phyloP scores from a whole-genome alignment of 176 grass and related monocot species.

The Bonia amplexicaulis region DNA sequence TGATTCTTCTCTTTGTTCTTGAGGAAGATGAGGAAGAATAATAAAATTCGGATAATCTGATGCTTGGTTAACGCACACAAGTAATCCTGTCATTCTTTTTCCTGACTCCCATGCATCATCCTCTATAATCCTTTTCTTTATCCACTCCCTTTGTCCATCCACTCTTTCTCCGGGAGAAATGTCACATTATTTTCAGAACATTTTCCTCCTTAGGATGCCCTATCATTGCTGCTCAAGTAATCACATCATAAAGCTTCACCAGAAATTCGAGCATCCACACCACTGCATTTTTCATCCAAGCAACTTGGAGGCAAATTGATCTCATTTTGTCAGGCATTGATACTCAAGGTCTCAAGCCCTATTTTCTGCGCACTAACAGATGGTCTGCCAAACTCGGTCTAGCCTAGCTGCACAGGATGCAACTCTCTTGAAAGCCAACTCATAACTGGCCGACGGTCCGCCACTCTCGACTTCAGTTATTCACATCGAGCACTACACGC shows the following conservation, averaged over 20 bases:
- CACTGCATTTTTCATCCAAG: neutral
- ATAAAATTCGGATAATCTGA: neutral
- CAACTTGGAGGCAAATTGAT: neutral
- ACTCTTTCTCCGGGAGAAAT: neutral
- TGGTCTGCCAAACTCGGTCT: too few relatives aligned
- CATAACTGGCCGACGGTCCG: too few relatives aligned
- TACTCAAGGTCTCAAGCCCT: neutral
- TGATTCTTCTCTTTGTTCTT: neutral
- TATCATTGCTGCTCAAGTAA: neutral
- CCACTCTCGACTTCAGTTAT: neutral
- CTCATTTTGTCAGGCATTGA: neutral
- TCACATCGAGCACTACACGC: neutral
- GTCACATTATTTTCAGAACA: slow-evolving; percentile 5
- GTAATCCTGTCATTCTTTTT: neutral
- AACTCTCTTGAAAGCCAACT: too few relatives aligned
- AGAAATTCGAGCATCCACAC: neutral
- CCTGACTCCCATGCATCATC: slow-evolving; percentile 1
- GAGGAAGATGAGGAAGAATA: neutral
- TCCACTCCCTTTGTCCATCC: neutral
- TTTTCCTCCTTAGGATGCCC: neutral
- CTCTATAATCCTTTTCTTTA: neutral
- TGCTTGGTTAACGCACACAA: neutral
- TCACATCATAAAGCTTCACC: slow-evolving; percentile 1
- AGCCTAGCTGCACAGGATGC: too few relatives aligned
- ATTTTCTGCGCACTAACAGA: too few relatives aligned